These are phyloP conservation scores for Diaporthe capsici DNA, from an alignment of 2,329 filamentous ascomycete genomes.

Conservation along the genomic window DNA sequence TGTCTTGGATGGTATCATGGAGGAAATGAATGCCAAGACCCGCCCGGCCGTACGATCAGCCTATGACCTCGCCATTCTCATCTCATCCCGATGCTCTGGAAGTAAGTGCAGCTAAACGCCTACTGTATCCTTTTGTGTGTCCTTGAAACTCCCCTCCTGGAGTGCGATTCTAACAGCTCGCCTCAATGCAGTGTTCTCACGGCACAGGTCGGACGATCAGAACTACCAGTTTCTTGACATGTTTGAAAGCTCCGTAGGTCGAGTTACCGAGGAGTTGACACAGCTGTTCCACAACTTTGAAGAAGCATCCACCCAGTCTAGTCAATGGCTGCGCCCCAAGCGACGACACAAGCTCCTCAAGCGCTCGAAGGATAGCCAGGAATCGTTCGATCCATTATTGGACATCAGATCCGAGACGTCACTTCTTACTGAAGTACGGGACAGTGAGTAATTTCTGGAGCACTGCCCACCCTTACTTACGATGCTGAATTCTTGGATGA, in stretches of 20 bases:
- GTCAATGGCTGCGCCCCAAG: constrained; percentile 61
- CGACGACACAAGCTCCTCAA: constrained; percentile 49
- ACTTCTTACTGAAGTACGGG: constrained; percentile 74
- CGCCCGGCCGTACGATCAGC: constrained; percentile 71
- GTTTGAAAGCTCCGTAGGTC: constrained; percentile 75
- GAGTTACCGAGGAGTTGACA: constrained; percentile 66
- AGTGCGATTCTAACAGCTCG: background rate
- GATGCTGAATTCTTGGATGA: background rate
- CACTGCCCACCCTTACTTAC: background rate
- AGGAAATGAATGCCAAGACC: constrained; percentile 76
- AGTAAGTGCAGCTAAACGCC: constrained; percentile 41
- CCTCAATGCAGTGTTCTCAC: constrained; percentile 62
- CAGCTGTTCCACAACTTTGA: constrained; percentile 73
- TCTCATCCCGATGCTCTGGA: constrained; percentile 71
- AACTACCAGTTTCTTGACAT: constrained; percentile 77
- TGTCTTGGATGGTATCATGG: constrained; percentile 73
- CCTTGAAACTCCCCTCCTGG: background rate
- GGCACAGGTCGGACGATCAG: constrained; percentile 69
- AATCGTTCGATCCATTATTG: constrained; percentile 67
- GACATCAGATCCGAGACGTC: constrained; percentile 74
- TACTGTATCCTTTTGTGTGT: background rate
- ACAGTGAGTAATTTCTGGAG: constrained; percentile 53
- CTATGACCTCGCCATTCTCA: constrained; percentile 74
- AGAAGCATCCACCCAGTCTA: constrained; percentile 68
- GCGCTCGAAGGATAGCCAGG: constrained; percentile 46